These are phyloP conservation scores for Trichoderma hamatum DNA, from an alignment of 2,329 filamentous ascomycete species.

Conservation along the genomic window DNA sequence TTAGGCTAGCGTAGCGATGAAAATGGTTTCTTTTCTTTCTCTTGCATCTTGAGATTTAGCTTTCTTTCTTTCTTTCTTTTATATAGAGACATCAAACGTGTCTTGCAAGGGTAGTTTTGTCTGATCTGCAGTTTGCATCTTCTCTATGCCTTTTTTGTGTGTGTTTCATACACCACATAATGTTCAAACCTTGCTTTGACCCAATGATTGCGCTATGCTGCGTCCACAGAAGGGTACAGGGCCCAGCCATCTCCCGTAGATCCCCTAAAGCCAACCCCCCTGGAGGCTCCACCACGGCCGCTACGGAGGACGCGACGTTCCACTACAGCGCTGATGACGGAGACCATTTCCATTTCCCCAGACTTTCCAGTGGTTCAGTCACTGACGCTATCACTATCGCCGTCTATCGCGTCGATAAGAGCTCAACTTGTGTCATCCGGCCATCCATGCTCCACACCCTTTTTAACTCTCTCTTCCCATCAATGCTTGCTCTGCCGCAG, in stretches of 20 bases:
- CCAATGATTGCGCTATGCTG: neutral
- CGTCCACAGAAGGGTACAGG: neutral
- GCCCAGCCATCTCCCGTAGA: neutral
- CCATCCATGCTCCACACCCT: neutral
- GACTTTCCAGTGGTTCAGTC: neutral
- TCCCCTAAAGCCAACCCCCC: conserved; percentile 7
- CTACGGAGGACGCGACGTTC: conserved; percentile 1
- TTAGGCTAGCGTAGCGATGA: neutral
- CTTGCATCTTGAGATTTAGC: no score
- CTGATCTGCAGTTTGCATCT: neutral
- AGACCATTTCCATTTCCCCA: neutral
- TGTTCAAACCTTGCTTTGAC: no score
- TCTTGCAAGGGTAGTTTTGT: neutral
- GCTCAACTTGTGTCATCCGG: conserved; percentile 5
- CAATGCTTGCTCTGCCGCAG: neutral
- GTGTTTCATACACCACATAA: no score
- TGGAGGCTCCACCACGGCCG: conserved; percentile 7
- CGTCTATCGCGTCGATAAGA: conserved; percentile 18
- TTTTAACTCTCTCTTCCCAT: conserved; percentile 2
- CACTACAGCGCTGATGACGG: neutral
- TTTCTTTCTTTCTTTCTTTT: neutral
- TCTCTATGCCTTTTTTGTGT: neutral
- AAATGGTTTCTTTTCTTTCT: neutral
- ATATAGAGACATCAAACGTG: neutral
- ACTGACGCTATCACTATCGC: neutral